phyloP scores from a whole-genome alignment of 179 eudicot species.

The Corrigiola litoralis region DNA sequence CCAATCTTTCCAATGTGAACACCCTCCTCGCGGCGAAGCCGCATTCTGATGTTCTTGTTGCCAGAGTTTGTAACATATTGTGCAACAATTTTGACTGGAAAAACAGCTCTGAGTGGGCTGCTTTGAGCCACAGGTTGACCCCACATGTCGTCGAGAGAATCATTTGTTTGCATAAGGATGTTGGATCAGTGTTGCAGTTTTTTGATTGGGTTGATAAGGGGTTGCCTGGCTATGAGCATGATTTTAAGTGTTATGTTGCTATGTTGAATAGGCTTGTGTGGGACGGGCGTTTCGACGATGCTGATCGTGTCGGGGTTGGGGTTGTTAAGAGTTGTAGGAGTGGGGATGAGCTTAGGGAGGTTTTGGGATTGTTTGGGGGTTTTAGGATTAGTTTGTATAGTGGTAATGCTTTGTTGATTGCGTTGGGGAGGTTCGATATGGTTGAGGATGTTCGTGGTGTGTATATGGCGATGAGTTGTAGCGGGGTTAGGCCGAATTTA shows the following conservation, averaged over 20 bases:
- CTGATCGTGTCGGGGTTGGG: constrained; percentile 53
- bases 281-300: constrained; percentile 28
- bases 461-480: constrained; percentile 37
- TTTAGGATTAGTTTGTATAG: constrained; percentile 48
- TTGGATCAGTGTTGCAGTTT: constrained; percentile 36
- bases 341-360: constrained; percentile 43
- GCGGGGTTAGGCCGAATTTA: constrained; percentile 56
- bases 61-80: constrained; percentile 38
- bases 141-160: constrained; percentile 43
- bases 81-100: constrained; percentile 33
- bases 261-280: constrained; percentile 59
- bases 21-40: constrained; percentile 8
- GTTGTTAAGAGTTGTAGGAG: constrained; percentile 49
- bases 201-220: constrained; percentile 60
- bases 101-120: constrained; percentile 37
- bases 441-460: constrained; percentile 42
- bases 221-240: constrained; percentile 46
- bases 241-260: constrained; percentile 37
- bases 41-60: constrained; percentile 22
- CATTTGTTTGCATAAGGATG: constrained; percentile 28
- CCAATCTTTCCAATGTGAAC: constrained; percentile 16
- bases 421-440: constrained; percentile 55
- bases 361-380: constrained; percentile 43
- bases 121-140: constrained; percentile 30
- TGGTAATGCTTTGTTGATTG: constrained; percentile 60